A percentile compares a stretch with the other conserved stretches of the same genome.
phyloP scores from a whole-genome alignment of 2,329 filamentous ascomycete genomes.

The Diaporthe citri region DNA sequence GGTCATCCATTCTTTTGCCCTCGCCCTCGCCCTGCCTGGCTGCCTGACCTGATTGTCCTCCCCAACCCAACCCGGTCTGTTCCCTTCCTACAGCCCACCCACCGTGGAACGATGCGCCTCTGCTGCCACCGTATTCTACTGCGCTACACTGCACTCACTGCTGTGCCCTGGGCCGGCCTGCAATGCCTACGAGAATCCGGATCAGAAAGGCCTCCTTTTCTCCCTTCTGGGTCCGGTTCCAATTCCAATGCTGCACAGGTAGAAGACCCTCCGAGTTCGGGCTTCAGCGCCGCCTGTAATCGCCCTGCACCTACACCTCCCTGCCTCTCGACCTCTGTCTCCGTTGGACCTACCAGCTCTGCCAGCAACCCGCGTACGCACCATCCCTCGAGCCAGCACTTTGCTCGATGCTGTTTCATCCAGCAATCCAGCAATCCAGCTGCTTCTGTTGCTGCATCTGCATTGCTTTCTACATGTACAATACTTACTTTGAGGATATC shows the following conservation, averaged over 20 bases:
- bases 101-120: neutral
- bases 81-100: neutral
- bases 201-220: constrained; percentile 1
- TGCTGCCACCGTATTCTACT: neutral
- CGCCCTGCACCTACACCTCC: neutral
- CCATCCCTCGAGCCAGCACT: neutral
- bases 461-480: neutral
- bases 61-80: neutral
- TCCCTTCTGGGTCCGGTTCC: neutral
- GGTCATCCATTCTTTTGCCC: neutral
- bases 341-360: neutral
- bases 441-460: neutral
- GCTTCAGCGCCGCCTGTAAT: constrained; percentile 20
- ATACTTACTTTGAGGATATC: neutral
- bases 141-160: neutral
- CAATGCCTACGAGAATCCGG: constrained; percentile 6
- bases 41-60: neutral
- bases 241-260: neutral
- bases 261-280: constrained; percentile 13
- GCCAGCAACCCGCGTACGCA: neutral
- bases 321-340: neutral
- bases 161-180: neutral
- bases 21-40: neutral
- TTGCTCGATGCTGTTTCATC: neutral
- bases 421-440: neutral